Percentiles rank a stretch among this genome's conserved stretches.
These are phyloP conservation scores for Sarcodon sp. DNA, from an alignment of 768 basidiomycete genomes.

Conservation along the genomic window DNA sequence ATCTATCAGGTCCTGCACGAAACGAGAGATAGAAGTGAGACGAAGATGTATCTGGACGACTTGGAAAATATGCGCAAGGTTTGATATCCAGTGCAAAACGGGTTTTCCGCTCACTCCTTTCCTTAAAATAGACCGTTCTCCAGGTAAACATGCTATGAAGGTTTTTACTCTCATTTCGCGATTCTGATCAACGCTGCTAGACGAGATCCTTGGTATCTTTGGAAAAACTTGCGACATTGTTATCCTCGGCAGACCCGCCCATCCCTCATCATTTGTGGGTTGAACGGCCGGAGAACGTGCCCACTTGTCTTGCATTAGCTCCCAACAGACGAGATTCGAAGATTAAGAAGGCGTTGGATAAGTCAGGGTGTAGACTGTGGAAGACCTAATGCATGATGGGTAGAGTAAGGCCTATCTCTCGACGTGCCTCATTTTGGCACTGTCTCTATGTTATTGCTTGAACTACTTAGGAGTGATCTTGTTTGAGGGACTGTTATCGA, in stretches of 20 bases:
- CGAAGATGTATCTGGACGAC: constrained; percentile 23
- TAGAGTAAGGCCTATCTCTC: too few species aligned
- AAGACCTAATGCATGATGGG: constrained; percentile 4
- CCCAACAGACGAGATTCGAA: constrained; percentile 24
- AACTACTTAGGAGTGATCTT: neutral
- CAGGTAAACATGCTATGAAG: constrained; percentile 18
- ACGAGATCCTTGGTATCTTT: neutral
- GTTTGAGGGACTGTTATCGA: constrained; percentile 4
- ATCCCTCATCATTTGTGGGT: constrained; percentile 28
- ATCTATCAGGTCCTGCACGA: constrained; percentile 23
- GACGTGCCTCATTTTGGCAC: too few species aligned
- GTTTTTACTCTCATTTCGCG: neutral
- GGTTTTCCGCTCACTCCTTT: too few species aligned
- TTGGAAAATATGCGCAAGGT: constrained; percentile 30
- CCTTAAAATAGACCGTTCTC: constrained; percentile 20
- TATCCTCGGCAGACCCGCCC: constrained; percentile 14
- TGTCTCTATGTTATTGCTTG: neutral
- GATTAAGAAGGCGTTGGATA: constrained; percentile 29
- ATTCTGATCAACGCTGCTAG: neutral
- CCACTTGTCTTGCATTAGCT: constrained; percentile 29
- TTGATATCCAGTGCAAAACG: neutral
- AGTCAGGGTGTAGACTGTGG: constrained; percentile 26
- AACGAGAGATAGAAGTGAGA: constrained; percentile 23
- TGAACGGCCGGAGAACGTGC: constrained; percentile 28
- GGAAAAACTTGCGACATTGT: constrained; percentile 17